Evolutionary conservation across 1,139 yeast species (phyloP).

Genomic region (Kodamaea arcana): DNA sequence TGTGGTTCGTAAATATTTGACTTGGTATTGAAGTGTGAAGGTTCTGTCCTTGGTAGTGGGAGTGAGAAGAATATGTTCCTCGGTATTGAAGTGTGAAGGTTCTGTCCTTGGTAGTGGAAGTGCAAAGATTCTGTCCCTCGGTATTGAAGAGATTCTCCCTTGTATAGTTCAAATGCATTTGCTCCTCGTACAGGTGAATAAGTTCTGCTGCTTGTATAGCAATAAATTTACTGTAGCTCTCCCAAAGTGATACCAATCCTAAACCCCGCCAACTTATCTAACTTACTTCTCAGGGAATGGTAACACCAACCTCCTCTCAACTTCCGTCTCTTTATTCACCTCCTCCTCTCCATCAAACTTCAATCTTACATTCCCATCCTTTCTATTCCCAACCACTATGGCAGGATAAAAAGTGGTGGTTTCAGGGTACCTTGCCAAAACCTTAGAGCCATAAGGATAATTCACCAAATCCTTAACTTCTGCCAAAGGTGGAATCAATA

Average conservation of each 20-base stretch:
- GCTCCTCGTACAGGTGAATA: no score
- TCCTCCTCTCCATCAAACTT: conserved; percentile 97
- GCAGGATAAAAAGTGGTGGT: conserved; percentile 97
- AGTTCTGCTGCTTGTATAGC: no score
- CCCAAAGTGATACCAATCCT: not conserved
- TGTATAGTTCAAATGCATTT: no score
- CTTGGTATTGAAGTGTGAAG: no score
- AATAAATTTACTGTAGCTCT: no score
- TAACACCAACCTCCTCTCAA: conserved; percentile 75
- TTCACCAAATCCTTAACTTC: conserved; percentile 44
- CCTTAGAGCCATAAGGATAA: conserved; percentile 75
- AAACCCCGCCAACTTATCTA: not conserved
- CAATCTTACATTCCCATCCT: conserved; percentile 74
- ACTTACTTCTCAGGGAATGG: conserved; percentile 55
- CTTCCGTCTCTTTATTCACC: conserved; percentile 92
- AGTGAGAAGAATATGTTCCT: no score
- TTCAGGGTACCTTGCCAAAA: conserved; percentile 93
- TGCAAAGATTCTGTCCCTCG: no score
- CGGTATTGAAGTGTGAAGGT: no score
- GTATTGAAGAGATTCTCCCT: no score
- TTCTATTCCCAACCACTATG: conserved; percentile 73
- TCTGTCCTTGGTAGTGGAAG: no score
- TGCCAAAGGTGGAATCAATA: conserved; percentile 60
- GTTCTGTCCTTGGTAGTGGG: no score
- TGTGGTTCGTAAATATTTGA: no score